Percentiles rank a stretch among this genome's conserved stretches.
Evolutionary conservation across 441 rosid species (phyloP).

Genomic region (Eruca vesicaria): DNA sequence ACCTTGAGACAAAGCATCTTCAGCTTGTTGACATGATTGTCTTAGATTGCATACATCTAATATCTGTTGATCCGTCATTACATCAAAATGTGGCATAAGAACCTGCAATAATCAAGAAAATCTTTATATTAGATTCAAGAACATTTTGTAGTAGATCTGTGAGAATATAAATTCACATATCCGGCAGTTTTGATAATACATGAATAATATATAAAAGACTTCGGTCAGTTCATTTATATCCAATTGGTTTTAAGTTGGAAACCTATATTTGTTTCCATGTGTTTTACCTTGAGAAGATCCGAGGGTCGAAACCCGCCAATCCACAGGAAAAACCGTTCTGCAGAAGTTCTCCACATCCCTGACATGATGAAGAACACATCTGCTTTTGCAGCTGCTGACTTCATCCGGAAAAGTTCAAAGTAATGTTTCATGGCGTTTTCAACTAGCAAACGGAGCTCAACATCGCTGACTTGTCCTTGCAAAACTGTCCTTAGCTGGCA

Average conservation of each 20-base stretch:
- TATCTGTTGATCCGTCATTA: conserved; percentile 66
- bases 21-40: conserved; percentile 90
- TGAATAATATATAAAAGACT: neutral
- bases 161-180: too few relatives aligned
- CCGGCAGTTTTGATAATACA: neutral
- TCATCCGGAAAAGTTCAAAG: conserved; percentile 61
- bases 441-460: conserved; percentile 55
- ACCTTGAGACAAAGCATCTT: conserved; percentile 96
- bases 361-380: conserved; percentile 68
- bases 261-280: neutral
- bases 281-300: conserved; percentile 66
- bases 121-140: neutral
- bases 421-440: conserved; percentile 59
- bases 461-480: conserved; percentile 47
- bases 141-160: neutral
- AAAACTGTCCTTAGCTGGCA: conserved; percentile 51
- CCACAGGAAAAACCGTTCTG: conserved; percentile 68
- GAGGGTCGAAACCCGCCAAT: conserved; percentile 76
- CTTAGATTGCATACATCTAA: conserved; percentile 56
- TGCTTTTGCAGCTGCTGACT: conserved; percentile 55
- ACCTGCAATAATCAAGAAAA: neutral
- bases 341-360: conserved; percentile 65
- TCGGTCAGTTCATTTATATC: neutral
- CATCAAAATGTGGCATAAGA: conserved; percentile 63
- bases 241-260: neutral